Base-by-base conservation (phyloP, 2,329 filamentous ascomycete genomes). In the Cytospora chrysosperma region DNA sequence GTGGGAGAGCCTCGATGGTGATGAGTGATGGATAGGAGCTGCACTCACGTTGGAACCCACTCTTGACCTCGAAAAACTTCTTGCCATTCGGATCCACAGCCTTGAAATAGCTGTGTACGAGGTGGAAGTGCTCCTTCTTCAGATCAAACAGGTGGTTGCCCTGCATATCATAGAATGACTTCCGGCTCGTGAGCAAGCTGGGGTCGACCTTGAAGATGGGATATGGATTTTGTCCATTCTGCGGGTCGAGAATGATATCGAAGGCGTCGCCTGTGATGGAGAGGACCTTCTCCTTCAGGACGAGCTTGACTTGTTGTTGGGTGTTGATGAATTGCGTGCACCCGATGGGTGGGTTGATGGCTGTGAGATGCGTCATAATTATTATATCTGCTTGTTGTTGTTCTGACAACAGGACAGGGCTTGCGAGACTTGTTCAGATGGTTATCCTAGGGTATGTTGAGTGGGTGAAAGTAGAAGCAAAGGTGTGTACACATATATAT, bases 231-330 rank as follows among this genome's bases (percentile, higher is more conserved):
- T 79, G 75, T 26, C 85, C 85, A 64, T 79, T 81, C 52, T 79
- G 74, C 3, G 59, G 63, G 21, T 65, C 63, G 6, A 82, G 80
- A 60, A 80, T 82, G 73, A 90, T 83, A 67, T 84, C 82, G 75
- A 89, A 90, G 72, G 81, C 85, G 75, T 90, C 86, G 63, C 86
- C 85, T 1, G 81, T 81, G 10, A 88, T 75, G 3, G 86, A 88
- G 63, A 87, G 72, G 21, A 88, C 77, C 68, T 85, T 86, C 70
- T 90, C 86, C 68, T 82, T 84, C 56, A 90, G 76, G 1, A 85
- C 71, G 8, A 90, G 74, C 2, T 81, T 85, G 69, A 81, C 78
- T 7, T 72, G 69, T 34, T 77, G 72, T 0, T 64, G 70, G 3
- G 77, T 24, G 32, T 58, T 64, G 62, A 61, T 32, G 27, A 57